These are phyloP conservation scores for Colletotrichum sp. DNA, from an alignment of 2,329 filamentous ascomycete genomes.

Conservation along the genomic window DNA sequence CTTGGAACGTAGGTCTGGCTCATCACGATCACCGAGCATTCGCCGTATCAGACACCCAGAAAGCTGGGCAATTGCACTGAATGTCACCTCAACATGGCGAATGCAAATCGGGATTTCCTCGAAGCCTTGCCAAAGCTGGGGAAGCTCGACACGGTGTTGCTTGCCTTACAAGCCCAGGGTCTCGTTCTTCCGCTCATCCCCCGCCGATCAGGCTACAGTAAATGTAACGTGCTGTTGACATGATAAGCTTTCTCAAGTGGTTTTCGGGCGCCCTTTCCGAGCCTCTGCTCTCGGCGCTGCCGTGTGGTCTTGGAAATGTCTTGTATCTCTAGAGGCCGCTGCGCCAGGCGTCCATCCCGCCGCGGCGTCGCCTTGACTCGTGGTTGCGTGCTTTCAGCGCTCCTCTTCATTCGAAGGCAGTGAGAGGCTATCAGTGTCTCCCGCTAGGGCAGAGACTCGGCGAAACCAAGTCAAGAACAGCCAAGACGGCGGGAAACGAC, in stretches of 20 bases:
- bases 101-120: background rate
- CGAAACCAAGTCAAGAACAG: background rate
- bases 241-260: slow-evolving; percentile 3
- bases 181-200: background rate
- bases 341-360: slow-evolving; percentile 6
- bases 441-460: background rate
- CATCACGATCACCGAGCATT: background rate
- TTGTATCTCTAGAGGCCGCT: background rate
- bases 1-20: background rate
- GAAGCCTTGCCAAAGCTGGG: background rate
- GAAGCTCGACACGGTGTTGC: background rate
- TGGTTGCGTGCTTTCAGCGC: background rate
- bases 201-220: background rate
- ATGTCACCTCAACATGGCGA: background rate
- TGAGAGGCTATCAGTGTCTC: background rate
- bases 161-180: background rate
- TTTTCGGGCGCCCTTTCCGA: background rate
- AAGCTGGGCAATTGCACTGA: background rate
- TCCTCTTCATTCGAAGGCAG: background rate
- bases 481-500: background rate
- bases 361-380: slow-evolving; percentile 13
- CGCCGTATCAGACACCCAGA: background rate
- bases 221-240: slow-evolving; percentile 10
- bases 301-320: background rate
- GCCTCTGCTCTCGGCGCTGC: slow-evolving; percentile 5